Conservation (phyloP, 257 asterid genomes). For the Plantago ovata region DNA sequence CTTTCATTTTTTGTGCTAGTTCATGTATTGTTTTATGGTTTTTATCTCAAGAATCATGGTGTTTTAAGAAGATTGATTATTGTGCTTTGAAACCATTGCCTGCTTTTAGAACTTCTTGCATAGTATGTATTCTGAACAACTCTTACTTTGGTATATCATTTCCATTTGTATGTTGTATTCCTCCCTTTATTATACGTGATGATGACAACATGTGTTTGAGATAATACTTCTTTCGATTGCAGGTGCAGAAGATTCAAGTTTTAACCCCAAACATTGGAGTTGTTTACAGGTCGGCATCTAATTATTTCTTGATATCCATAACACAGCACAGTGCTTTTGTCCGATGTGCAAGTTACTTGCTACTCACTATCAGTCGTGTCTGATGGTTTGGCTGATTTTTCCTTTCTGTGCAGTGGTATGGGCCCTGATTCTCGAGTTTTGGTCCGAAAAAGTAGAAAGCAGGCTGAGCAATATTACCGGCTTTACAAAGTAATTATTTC, state of each 20-base stretch:
- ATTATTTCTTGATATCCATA: too few species aligned
- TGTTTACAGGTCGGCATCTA: slow-evolving; percentile 67
- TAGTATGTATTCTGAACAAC: too few species aligned
- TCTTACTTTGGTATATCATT: too few species aligned
- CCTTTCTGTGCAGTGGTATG: slow-evolving; percentile 80
- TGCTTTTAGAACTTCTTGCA: too few species aligned
- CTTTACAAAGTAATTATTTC: slow-evolving; percentile 70
- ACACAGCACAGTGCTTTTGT: too few species aligned
- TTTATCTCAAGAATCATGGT: too few species aligned
- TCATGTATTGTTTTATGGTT: too few species aligned
- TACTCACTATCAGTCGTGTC: too few species aligned
- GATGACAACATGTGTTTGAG: neutral
- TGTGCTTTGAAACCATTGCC: too few species aligned
- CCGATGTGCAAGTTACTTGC: too few species aligned
- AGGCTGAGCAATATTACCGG: slow-evolving; percentile 88
- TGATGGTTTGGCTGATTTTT: slow-evolving; percentile 7
- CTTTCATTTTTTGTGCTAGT: too few species aligned
- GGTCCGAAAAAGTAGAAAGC: slow-evolving; percentile 97
- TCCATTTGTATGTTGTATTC: neutral
- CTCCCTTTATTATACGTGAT: neutral
- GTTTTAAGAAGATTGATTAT: too few species aligned
- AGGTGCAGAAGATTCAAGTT: slow-evolving; percentile 96
- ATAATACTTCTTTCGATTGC: slow-evolving; percentile 21
- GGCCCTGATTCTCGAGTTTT: slow-evolving; percentile 99
- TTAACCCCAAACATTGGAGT: slow-evolving; percentile 97